Base-by-base conservation (phyloP, 2,329 filamentous ascomycete genomes). In the Pseudonectria buxi region DNA sequence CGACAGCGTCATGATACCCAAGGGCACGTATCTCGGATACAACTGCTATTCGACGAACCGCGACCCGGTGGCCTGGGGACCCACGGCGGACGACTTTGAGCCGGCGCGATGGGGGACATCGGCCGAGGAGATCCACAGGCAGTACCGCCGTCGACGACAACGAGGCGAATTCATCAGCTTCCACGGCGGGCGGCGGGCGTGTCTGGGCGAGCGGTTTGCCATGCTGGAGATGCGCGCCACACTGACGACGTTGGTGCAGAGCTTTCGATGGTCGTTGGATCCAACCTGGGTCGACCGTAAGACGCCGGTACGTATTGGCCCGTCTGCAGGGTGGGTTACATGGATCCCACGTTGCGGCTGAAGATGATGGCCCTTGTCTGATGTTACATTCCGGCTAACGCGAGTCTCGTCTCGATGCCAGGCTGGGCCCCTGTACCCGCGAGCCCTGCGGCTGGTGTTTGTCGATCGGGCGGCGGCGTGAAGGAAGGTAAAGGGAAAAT, bases 81-180 rank as follows among this genome's bases (percentile, higher is more conserved):
- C 47, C 30, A 41, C 59, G 49, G 48, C 60, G 30, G 53, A 63
- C 11, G 43, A 53, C 3, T 68, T 67, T 45, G 54, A 44, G 10
- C 65, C 65, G 2, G 47, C 47, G 10, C 58, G 65, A 10, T 69
- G 65, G 62, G 62, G 62, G 6, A 28, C 30, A 10, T 50, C 48
- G 14, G 40, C 51, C 33, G 47, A 58, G n/a, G 56, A 60, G 9
- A 62, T 67, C 37, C 54, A 52, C 29, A 47, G 48, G 4, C 33
- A 53, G 7, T 64, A 59, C 33, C 53, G 63, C 10, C 54, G 54
- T 12, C 57, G 55, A 4, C 58, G 57, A 16, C 54, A 54, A 7
- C 59, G 56, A 32, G 61, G 57, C 13, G 55, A 58, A 16, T 65
- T 65, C 39, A 63, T 67, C 36, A 58, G 58, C 14, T 67, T 67